A percentile compares a stretch with the other conserved stretches of the same genome.
Evolutionary conservation across 352 stramenopile genomes (phyloP).

Genomic region (Phytophthora pini): DNA sequence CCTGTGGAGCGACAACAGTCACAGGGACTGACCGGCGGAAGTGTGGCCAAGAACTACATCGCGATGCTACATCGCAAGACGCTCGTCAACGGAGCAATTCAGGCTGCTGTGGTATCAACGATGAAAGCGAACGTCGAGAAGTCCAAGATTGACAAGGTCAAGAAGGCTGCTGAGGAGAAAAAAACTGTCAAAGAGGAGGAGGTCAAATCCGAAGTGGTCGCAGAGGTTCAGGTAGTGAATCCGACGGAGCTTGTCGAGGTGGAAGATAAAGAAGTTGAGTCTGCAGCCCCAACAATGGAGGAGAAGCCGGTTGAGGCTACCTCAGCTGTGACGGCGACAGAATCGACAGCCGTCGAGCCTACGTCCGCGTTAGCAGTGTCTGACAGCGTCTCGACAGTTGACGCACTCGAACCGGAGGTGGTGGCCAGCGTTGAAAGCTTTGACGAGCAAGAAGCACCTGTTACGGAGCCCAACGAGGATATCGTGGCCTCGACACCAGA

Average conservation of each 20-base stretch:
- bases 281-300: background rate
- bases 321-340: background rate
- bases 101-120: slow-evolving; percentile 39
- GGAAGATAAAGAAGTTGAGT: background rate
- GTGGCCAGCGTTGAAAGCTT: slow-evolving; percentile 1
- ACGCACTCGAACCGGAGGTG: slow-evolving; percentile 1
- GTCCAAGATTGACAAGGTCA: slow-evolving; percentile 10
- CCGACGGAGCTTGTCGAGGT: background rate
- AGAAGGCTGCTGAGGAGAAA: slow-evolving; percentile 8
- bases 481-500: slow-evolving; percentile 1
- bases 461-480: slow-evolving; percentile 2
- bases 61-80: slow-evolving; percentile 23
- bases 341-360: slow-evolving; percentile 2
- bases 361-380: slow-evolving; percentile 7
- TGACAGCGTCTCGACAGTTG: slow-evolving; percentile 6
- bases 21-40: slow-evolving; percentile 10
- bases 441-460: slow-evolving; percentile 1
- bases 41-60: slow-evolving; percentile 29
- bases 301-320: background rate
- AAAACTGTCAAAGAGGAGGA: slow-evolving; percentile 1
- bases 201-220: background rate
- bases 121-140: slow-evolving; percentile 40
- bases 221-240: background rate
- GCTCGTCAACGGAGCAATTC: slow-evolving; percentile 37
- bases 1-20: slow-evolving; percentile 1